Percentiles rank a stretch among this genome's conserved stretches.
Conservation (phyloP, 2,329 filamentous ascomycete genomes). For the Tolypocladium inflatum region DNA sequence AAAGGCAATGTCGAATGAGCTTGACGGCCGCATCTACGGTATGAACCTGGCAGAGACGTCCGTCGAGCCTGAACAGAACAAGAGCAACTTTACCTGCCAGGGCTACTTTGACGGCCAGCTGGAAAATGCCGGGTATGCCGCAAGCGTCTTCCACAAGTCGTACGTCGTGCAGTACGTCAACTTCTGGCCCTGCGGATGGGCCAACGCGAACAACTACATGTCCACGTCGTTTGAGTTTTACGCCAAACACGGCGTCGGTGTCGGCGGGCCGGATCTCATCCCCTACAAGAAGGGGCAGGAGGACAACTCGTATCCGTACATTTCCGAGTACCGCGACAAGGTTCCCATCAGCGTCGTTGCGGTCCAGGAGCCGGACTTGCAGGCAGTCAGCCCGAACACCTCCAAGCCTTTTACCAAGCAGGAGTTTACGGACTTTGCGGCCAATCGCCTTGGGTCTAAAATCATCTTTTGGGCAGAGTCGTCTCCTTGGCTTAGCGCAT, state of each 20-base stretch:
- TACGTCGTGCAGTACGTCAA: conserved; percentile 12
- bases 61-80: conserved; percentile 1
- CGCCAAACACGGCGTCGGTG: not conserved
- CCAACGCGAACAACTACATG: conserved; percentile 2
- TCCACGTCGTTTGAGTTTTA: not conserved
- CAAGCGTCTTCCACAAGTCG: conserved; percentile 6
- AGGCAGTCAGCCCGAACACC: not conserved
- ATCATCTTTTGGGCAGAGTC: not conserved
- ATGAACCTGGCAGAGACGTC: conserved; percentile 11
- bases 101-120: not conserved
- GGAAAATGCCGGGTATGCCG: not conserved
- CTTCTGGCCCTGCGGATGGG: conserved; percentile 11
- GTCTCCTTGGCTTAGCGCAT: not conserved
- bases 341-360: not conserved
- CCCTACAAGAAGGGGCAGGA: not conserved
- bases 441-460: not conserved
- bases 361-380: not conserved
- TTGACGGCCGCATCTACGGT: conserved; percentile 9
- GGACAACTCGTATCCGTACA: not conserved
- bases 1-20: conserved; percentile 4
- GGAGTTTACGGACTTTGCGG: not conserved
- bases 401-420: not conserved
- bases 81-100: not conserved
- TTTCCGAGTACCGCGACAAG: not conserved
- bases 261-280: not conserved